Conservation (phyloP, 2,329 filamentous ascomycete species). For the Massarina eburnea region DNA sequence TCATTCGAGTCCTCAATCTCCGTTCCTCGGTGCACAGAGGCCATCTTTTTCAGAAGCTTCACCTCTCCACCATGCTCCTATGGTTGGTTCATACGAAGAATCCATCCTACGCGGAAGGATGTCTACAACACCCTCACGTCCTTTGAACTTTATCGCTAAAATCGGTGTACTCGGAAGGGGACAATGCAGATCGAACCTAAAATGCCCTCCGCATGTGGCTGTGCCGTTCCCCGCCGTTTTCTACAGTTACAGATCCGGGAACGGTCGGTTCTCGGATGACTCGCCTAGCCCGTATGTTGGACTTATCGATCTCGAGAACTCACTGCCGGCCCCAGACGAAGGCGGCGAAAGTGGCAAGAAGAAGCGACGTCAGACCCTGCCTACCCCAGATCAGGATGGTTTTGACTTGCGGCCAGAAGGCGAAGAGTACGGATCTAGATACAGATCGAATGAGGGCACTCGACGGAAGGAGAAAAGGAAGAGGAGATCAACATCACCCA, state of each 20-base stretch:
- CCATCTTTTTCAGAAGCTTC: constrained; percentile 75
- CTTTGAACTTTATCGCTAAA: constrained; percentile 89
- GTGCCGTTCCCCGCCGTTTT: constrained; percentile 93
- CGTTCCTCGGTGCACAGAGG: constrained; percentile 57
- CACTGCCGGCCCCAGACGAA: constrained; percentile 59
- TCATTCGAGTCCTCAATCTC: constrained; percentile 47
- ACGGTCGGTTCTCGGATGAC: constrained; percentile 70
- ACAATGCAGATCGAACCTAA: constrained; percentile 81
- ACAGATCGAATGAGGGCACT: constrained; percentile 33
- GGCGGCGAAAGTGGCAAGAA: constrained; percentile 44
- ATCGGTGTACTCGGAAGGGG: constrained; percentile 91
- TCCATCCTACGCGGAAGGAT: constrained; percentile 92
- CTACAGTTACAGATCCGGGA: constrained; percentile 81
- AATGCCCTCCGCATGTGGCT: constrained; percentile 86
- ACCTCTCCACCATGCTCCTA: constrained; percentile 83
- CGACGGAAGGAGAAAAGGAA: constrained; percentile 59
- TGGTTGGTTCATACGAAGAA: constrained; percentile 98
- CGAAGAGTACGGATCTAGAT: constrained; percentile 14
- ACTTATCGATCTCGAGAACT: constrained; percentile 85
- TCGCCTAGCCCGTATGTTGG: constrained; percentile 96
- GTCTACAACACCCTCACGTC: constrained; percentile 93
- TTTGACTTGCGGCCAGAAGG: constrained; percentile 22
- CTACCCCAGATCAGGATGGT: constrained; percentile 27
- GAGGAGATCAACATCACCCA: constrained; percentile 58
- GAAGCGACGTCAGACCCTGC: constrained; percentile 37